Evolutionary conservation across 805 yeast species (phyloP), one percentile per base, ranked within the genome.

Genomic region (Saturnispora galanensis): DNA sequence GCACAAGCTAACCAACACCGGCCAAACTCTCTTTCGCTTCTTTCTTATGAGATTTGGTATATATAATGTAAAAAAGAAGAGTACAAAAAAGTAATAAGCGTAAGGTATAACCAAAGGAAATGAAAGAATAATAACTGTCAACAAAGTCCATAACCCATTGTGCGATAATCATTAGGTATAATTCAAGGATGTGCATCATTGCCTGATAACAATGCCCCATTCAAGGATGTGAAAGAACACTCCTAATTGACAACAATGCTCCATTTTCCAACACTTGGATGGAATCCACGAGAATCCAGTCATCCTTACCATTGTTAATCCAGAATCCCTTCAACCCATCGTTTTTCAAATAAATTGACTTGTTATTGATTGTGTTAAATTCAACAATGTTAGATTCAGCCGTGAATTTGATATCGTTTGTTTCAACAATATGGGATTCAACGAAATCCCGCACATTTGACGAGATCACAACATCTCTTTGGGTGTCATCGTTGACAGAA

Each of bases 381-480:
- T 54, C 55, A 21, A 66, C 71, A 10, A 50, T 42, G 15, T 42
- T 17, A 9, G 26, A 26, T 4, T 46, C 48, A 12, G 47, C 35
- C 2, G 13, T 15, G 4, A 52, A 42, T 6, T 52, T 31, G 4
- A 35, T 31, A 38, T 39, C 33, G 13, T 54, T 47, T 26, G 55
- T 54, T 46, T 59, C 61, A 26, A 79, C 74, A 28, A 83, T 64
- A 59, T 86, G 95, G 34, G 80, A 73, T 47, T 73, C 67, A 28
- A 85, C 70, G 53, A 83, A 86, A 47, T 66, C 65, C 44, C 70
- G 60, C 31, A 81, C 60, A 58, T 86, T 86, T 12, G 64, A 55
- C 16, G 64, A 57, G 5, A 78, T 70, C 0, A 71, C 63, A 29
- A 64, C 60, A 45, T 80, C 87, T 30, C 44, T 31, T 21, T 50